Percentiles rank a stretch among this genome's conserved stretches.
These are phyloP conservation scores for Ascochyta fabae DNA, from an alignment of 2,329 filamentous ascomycete genomes.

Conservation along the genomic window DNA sequence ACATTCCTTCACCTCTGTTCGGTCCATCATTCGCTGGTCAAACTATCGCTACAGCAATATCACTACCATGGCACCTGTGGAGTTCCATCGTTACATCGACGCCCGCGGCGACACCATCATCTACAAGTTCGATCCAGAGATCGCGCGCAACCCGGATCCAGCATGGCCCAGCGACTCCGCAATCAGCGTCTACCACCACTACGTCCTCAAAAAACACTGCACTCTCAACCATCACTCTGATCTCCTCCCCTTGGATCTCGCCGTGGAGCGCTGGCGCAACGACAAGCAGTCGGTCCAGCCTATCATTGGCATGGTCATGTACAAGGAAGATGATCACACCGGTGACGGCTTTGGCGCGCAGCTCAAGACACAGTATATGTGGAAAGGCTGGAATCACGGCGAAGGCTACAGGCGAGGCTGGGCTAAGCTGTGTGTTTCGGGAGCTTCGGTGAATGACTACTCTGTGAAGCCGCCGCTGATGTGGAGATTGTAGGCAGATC, in stretches of 20 bases:
- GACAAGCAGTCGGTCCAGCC: slow-evolving; percentile 19
- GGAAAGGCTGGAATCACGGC: slow-evolving; percentile 12
- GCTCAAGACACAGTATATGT: slow-evolving; percentile 6
- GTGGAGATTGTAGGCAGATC: not conserved
- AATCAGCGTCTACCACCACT: slow-evolving; percentile 20
- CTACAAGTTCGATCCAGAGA: slow-evolving; percentile 23
- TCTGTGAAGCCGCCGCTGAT: slow-evolving; percentile 1
- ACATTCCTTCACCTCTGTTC: not conserved
- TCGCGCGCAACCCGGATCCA: slow-evolving; percentile 10
- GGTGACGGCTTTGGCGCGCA: not conserved
- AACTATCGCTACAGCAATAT: not conserved
- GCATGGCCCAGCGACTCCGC: slow-evolving; percentile 14
- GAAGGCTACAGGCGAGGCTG: slow-evolving; percentile 13
- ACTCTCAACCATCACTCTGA: slow-evolving; percentile 12
- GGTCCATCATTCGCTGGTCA: not conserved
- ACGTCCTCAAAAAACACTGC: slow-evolving; percentile 1
- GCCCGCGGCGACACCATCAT: slow-evolving; percentile 19
- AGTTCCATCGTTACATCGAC: slow-evolving; percentile 24
- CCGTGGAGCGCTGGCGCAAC: slow-evolving; percentile 15
- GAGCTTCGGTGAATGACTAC: not conserved
- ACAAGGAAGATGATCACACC: not conserved
- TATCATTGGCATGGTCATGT: slow-evolving; percentile 14
- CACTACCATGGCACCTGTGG: slow-evolving; percentile 11
- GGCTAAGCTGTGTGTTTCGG: slow-evolving; percentile 8
- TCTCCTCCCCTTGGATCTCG: slow-evolving; percentile 11